Evolutionary conservation across 768 basidiomycete genomes (phyloP).

Genomic region (Gloeophyllum trabeum): DNA sequence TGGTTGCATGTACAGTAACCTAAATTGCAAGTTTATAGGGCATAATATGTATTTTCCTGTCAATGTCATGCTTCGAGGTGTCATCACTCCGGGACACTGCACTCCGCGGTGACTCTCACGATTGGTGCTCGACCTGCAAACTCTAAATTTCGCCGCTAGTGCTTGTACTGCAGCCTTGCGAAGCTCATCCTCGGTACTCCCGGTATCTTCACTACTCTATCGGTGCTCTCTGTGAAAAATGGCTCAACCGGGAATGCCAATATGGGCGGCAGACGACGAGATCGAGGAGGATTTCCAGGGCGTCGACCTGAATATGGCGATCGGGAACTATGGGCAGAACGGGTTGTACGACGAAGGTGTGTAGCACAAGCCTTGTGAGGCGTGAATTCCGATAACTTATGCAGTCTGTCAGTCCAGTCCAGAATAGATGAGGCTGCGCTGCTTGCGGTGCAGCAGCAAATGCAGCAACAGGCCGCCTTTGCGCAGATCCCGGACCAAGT

Average conservation of each 20-base stretch:
- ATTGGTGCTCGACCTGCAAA: too few species aligned
- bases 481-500: slow-evolving; percentile 81
- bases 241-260: slow-evolving; percentile 46
- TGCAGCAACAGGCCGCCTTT: slow-evolving; percentile 76
- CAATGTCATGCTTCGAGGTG: too few species aligned
- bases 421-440: slow-evolving; percentile 64
- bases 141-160: too few species aligned
- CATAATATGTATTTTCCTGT: too few species aligned
- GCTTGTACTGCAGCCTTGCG: too few species aligned
- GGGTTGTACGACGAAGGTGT: slow-evolving; percentile 59
- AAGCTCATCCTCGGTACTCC: too few species aligned
- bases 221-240: neutral
- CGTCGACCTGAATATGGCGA: slow-evolving; percentile 57
- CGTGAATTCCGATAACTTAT: slow-evolving; percentile 5
- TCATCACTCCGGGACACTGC: too few species aligned
- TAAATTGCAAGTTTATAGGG: too few species aligned
- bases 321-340: slow-evolving; percentile 60
- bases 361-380: slow-evolving; percentile 6
- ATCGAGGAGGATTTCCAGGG: slow-evolving; percentile 67
- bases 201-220: too few species aligned
- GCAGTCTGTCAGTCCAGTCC: slow-evolving; percentile 29
- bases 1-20: too few species aligned
- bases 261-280: slow-evolving; percentile 75
- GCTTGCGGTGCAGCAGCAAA: slow-evolving; percentile 69
- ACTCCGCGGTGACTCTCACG: too few species aligned